Evolutionary conservation across 768 basidiomycete species (phyloP).

Genomic region (Pilatotrama ljubarskyi): DNA sequence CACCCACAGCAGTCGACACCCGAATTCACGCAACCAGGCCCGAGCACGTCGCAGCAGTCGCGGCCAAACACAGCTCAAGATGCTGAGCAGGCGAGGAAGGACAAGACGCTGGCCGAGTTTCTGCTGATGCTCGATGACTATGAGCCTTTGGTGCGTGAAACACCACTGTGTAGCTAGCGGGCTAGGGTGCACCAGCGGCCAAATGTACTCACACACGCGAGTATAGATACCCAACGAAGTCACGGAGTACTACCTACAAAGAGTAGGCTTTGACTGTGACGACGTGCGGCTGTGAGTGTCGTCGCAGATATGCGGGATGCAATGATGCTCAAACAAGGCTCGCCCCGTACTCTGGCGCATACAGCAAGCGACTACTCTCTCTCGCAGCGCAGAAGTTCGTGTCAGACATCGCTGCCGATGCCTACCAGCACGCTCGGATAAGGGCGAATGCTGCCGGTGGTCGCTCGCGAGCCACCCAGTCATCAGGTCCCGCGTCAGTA

Average conservation of each 20-base stretch:
- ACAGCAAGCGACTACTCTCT: constrained; percentile 89
- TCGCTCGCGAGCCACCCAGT: constrained; percentile 62
- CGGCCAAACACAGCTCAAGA: constrained; percentile 62
- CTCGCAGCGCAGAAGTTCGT: constrained; percentile 98
- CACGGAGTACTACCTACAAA: constrained; percentile 95
- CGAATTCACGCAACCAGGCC: constrained; percentile 24
- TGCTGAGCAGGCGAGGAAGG: constrained; percentile 82
- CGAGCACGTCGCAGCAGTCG: constrained; percentile 19
- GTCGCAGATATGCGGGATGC: neutral
- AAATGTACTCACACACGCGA: neutral
- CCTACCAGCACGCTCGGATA: constrained; percentile 96
- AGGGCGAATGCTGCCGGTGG: constrained; percentile 84
- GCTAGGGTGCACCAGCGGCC: too few relatives aligned
- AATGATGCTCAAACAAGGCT: neutral
- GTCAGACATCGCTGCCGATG: constrained; percentile 93
- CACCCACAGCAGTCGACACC: constrained; percentile 20
- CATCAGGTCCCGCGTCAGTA: constrained; percentile 57
- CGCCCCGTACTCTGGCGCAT: neutral
- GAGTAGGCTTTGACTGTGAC: constrained; percentile 93
- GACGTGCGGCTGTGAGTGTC: constrained; percentile 82
- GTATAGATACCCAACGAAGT: constrained; percentile 94
- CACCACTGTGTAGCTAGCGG: neutral
- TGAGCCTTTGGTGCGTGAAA: constrained; percentile 76
- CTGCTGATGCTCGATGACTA: constrained; percentile 96
- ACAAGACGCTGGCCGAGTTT: constrained; percentile 89